Base-by-base conservation (phyloP, 2,329 filamentous ascomycete genomes). In the Fusarium torreyae region DNA sequence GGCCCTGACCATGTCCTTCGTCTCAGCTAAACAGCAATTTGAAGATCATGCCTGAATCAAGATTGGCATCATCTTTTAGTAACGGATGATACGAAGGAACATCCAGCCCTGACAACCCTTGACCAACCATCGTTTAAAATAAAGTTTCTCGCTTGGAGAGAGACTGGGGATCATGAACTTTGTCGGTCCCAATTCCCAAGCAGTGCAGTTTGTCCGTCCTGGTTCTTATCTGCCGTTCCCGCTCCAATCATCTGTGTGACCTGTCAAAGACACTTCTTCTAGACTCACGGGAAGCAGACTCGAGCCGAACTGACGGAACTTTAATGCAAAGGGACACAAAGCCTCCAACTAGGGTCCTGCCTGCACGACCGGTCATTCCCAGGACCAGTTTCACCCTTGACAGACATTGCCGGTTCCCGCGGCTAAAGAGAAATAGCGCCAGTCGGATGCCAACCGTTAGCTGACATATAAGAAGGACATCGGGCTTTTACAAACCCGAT, bases 11-110 rank as follows among this genome's bases (percentile, higher is more conserved):
- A 36, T 31, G 36, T 6, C 20, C 17, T 5, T 28, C 50, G 65
- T 68, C 65, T 68, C 65, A 68, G 36, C 36, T 68, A 68, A 31
- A 68, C 20, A 34, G 42, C 36, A 42, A 36, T 17, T 9, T 11
- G 58, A 36, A 7, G 53, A 68, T 68, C 65, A 4, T 59, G 26
- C 18, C 58, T 48, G 13, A 15, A 26, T 51, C 15, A 3, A 20
- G 26, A 34, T 43, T 33, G 7, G 7, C 9, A 20, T 56, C 38
- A 31, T 46, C 24, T 46, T 52, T 14, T 40, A 51, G 48, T 26
- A 10, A 17, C 11, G n/a, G 13, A 43, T 14, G 36, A 48, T n/a
- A 44, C n/a, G 46, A 48, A 42, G 28, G 28, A 2, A 10, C n/a
- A 33, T 31, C 36, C 7, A 24, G 22, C 39, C 18, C 24, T 26